Percentiles rank a stretch among this genome's conserved stretches.
These are phyloP conservation scores for Cubamyces lactineus DNA, from an alignment of 768 basidiomycete species.

Conservation along the genomic window DNA sequence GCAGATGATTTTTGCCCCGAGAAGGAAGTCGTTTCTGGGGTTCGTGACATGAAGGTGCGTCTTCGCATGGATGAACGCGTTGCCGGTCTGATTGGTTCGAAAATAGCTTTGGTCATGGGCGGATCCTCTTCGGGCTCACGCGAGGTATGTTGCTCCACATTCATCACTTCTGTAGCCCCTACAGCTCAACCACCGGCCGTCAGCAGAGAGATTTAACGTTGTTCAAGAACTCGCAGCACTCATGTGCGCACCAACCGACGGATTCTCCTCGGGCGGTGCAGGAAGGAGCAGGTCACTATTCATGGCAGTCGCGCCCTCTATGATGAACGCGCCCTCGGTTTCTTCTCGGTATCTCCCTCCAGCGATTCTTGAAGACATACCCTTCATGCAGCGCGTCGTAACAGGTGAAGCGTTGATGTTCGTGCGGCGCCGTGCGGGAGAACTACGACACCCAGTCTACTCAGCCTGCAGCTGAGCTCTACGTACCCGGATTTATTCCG, in stretches of 20 bases:
- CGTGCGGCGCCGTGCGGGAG: constrained; percentile 1
- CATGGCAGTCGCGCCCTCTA: neutral
- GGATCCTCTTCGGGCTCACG: constrained; percentile 12
- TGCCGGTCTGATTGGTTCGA: constrained; percentile 6
- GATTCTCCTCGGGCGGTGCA: constrained; percentile 14
- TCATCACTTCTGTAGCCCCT: constrained; percentile 6
- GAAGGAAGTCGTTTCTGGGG: constrained; percentile 7
- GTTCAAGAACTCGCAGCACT: neutral
- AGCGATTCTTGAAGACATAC: neutral
- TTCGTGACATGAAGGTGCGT: neutral
- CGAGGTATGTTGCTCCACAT: constrained; percentile 6
- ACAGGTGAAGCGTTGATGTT: neutral
- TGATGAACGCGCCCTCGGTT: constrained; percentile 5
- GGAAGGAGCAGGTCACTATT: neutral
- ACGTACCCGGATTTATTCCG: constrained; percentile 16
- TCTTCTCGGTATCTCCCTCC: constrained; percentile 7
- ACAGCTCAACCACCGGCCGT: neutral
- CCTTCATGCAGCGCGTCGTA: neutral
- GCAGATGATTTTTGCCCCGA: neutral
- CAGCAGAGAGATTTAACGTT: neutral
- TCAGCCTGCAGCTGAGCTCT: neutral
- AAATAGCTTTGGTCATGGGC: constrained; percentile 1
- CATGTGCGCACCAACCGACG: constrained; percentile 13
- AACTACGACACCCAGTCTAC: neutral
- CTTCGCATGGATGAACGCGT: neutral